Base-by-base conservation (phyloP, 1,284 basidiomycete genomes). In the Cutaneotrichosporon sp. region DNA sequence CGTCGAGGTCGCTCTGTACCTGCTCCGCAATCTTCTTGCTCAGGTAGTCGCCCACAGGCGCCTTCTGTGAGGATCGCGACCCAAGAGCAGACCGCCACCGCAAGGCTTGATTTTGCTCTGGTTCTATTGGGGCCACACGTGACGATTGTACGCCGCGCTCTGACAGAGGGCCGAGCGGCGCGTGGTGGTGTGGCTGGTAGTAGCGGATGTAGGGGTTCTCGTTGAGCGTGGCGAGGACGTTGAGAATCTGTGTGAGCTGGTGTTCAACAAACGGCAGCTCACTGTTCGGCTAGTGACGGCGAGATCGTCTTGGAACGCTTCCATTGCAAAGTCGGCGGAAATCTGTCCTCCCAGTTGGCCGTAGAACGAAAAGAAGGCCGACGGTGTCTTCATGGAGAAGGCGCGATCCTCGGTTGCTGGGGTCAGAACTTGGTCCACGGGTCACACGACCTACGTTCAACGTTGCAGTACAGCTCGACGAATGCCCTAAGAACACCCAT, bases 161-260 rank as follows among this genome's bases (percentile, higher is more conserved):
- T 0, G 88, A 87, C 50, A 95, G 85, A 0, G 95, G 88, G 2
- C 97, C 96, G 18, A 99, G 84, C 0, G 94, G 92, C 2, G 85
- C 84, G 74, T 97, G 92, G 71, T 91, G 86, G 11, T 86, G 81
- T 4, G 96, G 93, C 61, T 90, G 82, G 79, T 97, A 97, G 81
- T 97, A 99, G 30, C 97, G 90, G 70, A 99, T 91, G 76, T 88
- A 89, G 0, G 97, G 97, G 73, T 90, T 93, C 78, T 99, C 97
- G 76, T 94, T 91, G 58, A 99, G 82, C 0, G 92, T 88, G 30
- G 97, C 89, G 78, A 96, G 93, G 14, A 95, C 82, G 75, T 97
- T 97, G 42, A 92, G 81, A 67, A 97, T 89, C 91, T 93, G 30
- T 52, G 70, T 68, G 70, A 73, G 61, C 66, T 38, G 36, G 6